Evolutionary conservation across 805 yeast species (phyloP).

Genomic region (Suhomyces emberorum): DNA sequence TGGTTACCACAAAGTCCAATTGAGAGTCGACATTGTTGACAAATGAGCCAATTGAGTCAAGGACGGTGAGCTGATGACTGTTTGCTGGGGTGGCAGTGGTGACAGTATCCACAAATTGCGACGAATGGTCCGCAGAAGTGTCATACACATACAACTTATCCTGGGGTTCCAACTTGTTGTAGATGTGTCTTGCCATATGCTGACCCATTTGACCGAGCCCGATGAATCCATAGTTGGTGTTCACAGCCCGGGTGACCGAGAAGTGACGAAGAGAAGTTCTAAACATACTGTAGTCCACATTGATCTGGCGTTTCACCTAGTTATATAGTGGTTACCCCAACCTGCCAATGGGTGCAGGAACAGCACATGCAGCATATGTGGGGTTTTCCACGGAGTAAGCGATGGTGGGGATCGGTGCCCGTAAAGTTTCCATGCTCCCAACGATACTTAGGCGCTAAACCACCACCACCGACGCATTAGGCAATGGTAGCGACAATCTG

Average conservation of each 20-base stretch:
- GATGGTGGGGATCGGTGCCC: too few species aligned
- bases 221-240: constrained; percentile 44
- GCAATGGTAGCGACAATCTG: too few species aligned
- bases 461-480: too few species aligned
- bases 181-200: constrained; percentile 51
- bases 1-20: constrained; percentile 44
- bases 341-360: too few species aligned
- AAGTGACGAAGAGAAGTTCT: constrained; percentile 7
- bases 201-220: constrained; percentile 60
- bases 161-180: constrained; percentile 31
- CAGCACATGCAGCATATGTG: neutral
- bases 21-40: constrained; percentile 29
- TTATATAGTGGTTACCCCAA: neutral
- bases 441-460: too few species aligned
- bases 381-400: neutral
- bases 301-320: neutral
- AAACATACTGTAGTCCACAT: neutral
- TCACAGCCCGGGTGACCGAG: constrained; percentile 5
- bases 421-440: too few species aligned
- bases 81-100: constrained; percentile 21
- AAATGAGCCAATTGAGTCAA: constrained; percentile 21
- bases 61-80: constrained; percentile 15
- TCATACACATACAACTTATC: constrained; percentile 47
- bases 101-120: constrained; percentile 21
- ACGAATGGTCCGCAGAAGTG: constrained; percentile 28